Evolutionary conservation across 2,329 filamentous ascomycete genomes (phyloP).

Genomic region (Aspergillus piperis): DNA sequence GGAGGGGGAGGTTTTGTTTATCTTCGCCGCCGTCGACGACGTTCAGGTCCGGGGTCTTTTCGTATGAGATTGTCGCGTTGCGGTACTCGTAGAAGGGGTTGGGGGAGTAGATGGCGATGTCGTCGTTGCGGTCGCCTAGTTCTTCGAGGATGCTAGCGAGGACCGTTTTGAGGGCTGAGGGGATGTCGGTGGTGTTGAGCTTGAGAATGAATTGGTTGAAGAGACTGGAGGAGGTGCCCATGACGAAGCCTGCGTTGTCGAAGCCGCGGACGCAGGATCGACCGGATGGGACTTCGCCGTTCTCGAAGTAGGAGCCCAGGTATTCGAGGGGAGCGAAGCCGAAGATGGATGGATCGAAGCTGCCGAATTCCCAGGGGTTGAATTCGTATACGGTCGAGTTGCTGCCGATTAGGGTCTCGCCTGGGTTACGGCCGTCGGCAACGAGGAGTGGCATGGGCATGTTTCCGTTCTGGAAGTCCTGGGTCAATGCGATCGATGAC

Average conservation of each 20-base stretch:
- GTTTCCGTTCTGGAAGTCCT: slow-evolving; percentile 62
- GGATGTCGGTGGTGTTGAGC: slow-evolving; percentile 58
- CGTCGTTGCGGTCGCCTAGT: slow-evolving; percentile 63
- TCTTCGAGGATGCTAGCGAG: slow-evolving; percentile 55
- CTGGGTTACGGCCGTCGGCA: slow-evolving; percentile 66
- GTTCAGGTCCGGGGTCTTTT: slow-evolving; percentile 59
- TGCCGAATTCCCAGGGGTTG: slow-evolving; percentile 77
- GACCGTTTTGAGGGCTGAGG: slow-evolving; percentile 53
- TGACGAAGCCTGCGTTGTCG: slow-evolving; percentile 78
- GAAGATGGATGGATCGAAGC: slow-evolving; percentile 70
- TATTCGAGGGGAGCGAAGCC: slow-evolving; percentile 72
- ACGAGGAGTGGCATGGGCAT: slow-evolving; percentile 74
- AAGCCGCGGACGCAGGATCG: slow-evolving; percentile 73
- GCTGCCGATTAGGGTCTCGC: slow-evolving; percentile 60
- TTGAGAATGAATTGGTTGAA: slow-evolving; percentile 77
- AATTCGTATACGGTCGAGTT: slow-evolving; percentile 78
- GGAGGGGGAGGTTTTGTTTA: slow-evolving; percentile 74
- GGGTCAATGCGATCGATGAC: slow-evolving; percentile 70
- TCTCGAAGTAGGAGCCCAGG: slow-evolving; percentile 70
- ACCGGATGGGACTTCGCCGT: slow-evolving; percentile 59
- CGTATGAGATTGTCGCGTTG: slow-evolving; percentile 59
- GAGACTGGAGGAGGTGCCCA: slow-evolving; percentile 81
- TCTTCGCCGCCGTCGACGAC: slow-evolving; percentile 80
- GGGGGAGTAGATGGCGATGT: slow-evolving; percentile 72
- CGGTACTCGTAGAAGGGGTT: slow-evolving; percentile 75